These are phyloP conservation scores for Coemansia aciculifera DNA, from an alignment of 192 early-diverging fungal genomes.

Conservation along the genomic window DNA sequence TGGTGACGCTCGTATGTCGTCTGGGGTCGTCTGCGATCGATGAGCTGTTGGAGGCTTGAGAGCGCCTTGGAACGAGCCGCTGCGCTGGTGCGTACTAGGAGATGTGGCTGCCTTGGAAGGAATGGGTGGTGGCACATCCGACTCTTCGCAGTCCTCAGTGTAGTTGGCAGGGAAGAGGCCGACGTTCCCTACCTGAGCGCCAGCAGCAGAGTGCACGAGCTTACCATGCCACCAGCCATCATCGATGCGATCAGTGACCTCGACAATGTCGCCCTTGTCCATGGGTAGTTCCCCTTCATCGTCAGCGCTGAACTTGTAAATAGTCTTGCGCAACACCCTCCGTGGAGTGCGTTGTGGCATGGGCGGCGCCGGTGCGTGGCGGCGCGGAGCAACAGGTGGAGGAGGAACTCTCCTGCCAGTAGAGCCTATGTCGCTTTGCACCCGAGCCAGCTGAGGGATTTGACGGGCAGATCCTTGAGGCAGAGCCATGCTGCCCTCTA, in stretches of 20 bases:
- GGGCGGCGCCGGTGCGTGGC: conserved; percentile 57
- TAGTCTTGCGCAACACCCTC: conserved; percentile 60
- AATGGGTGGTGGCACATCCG: conserved; percentile 28
- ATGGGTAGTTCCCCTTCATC: conserved; percentile 80
- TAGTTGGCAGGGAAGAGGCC: conserved; percentile 97
- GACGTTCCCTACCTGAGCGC: conserved; percentile 37
- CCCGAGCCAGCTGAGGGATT: conserved; percentile 41
- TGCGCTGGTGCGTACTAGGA: conserved; percentile 22
- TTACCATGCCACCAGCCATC: conserved; percentile 96
- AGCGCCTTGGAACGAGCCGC: conserved; percentile 23
- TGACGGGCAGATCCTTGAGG: conserved; percentile 29
- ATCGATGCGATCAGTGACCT: conserved; percentile 81
- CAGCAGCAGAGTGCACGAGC: conserved; percentile 58
- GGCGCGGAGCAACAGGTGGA: conserved; percentile 43
- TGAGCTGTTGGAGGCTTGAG: conserved; percentile 37
- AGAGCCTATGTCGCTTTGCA: conserved; percentile 46
- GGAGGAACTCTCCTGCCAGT: conserved; percentile 20
- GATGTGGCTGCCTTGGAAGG: conserved; percentile 16
- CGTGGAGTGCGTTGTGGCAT: conserved; percentile 37
- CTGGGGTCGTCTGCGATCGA: conserved; percentile 37
- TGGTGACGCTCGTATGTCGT: conserved; percentile 18
- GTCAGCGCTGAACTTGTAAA: conserved; percentile 82
- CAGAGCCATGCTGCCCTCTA: conserved; percentile 28
- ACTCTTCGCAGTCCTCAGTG: conserved; percentile 63
- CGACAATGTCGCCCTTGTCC: conserved; percentile 82